These are phyloP conservation scores for Ceriops zippeliana DNA, from an alignment of 345 rosid species.

Conservation along the genomic window DNA sequence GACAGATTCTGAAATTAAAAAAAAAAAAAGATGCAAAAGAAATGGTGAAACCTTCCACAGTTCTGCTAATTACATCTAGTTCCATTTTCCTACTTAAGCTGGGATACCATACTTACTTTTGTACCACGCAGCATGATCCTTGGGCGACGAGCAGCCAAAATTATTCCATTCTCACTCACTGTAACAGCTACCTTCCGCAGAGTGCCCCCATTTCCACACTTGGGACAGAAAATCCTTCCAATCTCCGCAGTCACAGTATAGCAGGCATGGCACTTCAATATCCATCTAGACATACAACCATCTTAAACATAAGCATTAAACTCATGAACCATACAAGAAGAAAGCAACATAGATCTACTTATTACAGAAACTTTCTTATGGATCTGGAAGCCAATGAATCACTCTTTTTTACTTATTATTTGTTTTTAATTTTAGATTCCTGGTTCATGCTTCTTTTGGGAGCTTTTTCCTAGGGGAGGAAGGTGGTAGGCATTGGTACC, in stretches of 20 bases:
- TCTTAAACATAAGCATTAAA: constrained; percentile 13
- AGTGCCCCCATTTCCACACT: constrained; percentile 96
- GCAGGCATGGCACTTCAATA: constrained; percentile 95
- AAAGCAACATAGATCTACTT: background rate
- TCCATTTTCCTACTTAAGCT: background rate
- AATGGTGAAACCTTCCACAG: background rate
- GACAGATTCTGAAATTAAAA: too few relatives aligned
- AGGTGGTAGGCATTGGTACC: background rate
- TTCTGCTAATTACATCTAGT: background rate
- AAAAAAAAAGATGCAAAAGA: background rate
- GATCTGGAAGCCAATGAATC: background rate
- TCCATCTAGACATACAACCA: constrained; percentile 60
- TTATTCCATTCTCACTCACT: constrained; percentile 71
- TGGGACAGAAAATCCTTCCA: constrained; percentile 83
- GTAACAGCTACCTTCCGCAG: constrained; percentile 78
- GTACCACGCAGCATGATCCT: constrained; percentile 75
- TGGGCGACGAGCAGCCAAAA: constrained; percentile 60
- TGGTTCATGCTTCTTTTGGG: too few relatives aligned
- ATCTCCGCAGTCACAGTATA: constrained; percentile 77
- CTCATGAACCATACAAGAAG: background rate
- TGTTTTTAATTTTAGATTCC: too few relatives aligned
- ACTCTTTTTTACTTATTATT: too few relatives aligned
- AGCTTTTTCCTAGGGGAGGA: too few relatives aligned
- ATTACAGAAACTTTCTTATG: background rate
- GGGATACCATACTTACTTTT: constrained; percentile 44